Evolutionary conservation across 148 eudicot genomes (phyloP).

Genomic region (Fagopyrum homotropicum): DNA sequence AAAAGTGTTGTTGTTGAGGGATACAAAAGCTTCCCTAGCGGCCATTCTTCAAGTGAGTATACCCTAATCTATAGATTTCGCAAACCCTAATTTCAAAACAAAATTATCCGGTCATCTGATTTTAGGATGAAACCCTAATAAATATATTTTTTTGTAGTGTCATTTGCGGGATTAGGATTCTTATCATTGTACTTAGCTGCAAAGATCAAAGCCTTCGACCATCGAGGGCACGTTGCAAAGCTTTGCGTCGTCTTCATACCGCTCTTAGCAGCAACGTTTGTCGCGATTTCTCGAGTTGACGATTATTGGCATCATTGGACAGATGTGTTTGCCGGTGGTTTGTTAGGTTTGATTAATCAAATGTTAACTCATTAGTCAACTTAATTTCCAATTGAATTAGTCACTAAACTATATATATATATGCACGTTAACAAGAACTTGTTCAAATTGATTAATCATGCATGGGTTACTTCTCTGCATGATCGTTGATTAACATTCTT

Average conservation of each 20-base stretch:
- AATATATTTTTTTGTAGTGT: slow-evolving; percentile 33
- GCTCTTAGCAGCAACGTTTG: slow-evolving; percentile 57
- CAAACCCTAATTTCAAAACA: neutral
- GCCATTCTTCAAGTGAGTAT: slow-evolving; percentile 70
- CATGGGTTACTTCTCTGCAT: slow-evolving; percentile 68
- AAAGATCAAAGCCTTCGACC: slow-evolving; percentile 61
- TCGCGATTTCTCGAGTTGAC: slow-evolving; percentile 85
- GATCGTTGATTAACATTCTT: neutral
- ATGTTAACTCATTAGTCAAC: neutral
- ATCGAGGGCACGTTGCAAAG: slow-evolving; percentile 66
- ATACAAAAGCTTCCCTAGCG: slow-evolving; percentile 91
- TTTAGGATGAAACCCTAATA: neutral
- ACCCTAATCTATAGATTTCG: slow-evolving; percentile 7
- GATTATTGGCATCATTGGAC: slow-evolving; percentile 98
- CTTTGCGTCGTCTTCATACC: slow-evolving; percentile 62
- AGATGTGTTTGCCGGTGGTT: slow-evolving; percentile 73
- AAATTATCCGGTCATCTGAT: neutral
- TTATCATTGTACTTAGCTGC: slow-evolving; percentile 63
- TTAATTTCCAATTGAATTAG: neutral
- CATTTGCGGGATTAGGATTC: slow-evolving; percentile 87
- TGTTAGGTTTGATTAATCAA: slow-evolving; percentile 39
- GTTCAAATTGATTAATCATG: neutral
- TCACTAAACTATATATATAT: neutral
- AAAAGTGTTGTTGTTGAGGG: slow-evolving; percentile 58
- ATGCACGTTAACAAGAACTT: neutral